A percentile compares a stretch with the other conserved stretches of the same genome.
Conservation (phyloP, 306 rosid genomes). For the Vigna radiata region DNA sequence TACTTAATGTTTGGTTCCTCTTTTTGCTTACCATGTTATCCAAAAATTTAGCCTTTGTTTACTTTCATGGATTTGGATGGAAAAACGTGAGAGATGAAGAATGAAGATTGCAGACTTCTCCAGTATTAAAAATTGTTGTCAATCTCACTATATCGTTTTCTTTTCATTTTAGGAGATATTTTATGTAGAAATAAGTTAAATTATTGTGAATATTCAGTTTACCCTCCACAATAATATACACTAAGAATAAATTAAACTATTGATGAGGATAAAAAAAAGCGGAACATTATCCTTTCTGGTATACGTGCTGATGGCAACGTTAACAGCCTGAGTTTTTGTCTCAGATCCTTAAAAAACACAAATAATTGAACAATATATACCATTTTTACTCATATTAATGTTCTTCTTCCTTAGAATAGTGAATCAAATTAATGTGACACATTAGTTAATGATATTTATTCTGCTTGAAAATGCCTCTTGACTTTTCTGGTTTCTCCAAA, state of each 20-base stretch:
- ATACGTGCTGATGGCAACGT: background rate
- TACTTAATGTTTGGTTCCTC: conserved; percentile 27
- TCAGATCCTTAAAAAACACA: background rate
- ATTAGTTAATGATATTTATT: background rate
- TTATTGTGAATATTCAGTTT: background rate
- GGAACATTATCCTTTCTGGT: background rate
- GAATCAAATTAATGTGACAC: background rate
- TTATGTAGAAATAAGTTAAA: background rate
- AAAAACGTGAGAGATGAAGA: background rate
- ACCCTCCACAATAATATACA: background rate
- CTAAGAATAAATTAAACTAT: background rate
- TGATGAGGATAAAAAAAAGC: background rate
- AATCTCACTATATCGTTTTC: background rate
- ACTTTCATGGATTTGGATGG: background rate
- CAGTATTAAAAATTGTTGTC: background rate
- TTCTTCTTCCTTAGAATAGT: background rate
- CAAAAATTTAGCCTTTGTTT: conserved; percentile 2
- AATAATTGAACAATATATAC: background rate
- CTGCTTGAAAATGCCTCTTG: background rate
- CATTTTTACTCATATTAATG: background rate
- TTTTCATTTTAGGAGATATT: background rate
- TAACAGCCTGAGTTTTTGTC: background rate
- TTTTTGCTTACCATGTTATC: conserved; percentile 41
- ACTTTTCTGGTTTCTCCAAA: background rate
- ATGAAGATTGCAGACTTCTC: background rate